Percentiles rank a stretch among this genome's conserved stretches.
These are phyloP conservation scores for Closterium sp. DNA, from an alignment of 139 green algal genomes.

Conservation along the genomic window DNA sequence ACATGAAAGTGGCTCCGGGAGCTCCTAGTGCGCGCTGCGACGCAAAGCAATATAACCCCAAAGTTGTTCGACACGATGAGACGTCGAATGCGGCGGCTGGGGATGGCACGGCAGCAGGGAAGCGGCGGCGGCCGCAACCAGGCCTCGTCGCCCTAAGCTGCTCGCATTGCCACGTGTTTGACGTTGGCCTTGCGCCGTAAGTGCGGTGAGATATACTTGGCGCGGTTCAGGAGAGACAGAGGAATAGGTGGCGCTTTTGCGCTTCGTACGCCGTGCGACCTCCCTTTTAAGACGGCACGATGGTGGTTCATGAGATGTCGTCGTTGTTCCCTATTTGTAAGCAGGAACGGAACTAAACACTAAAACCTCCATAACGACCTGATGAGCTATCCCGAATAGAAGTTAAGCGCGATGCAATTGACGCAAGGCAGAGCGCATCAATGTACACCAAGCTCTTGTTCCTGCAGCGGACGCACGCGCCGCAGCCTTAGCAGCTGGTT, in stretches of 20 bases:
- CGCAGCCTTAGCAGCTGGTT: neutral
- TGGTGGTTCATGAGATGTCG: no score
- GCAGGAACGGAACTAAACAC: neutral
- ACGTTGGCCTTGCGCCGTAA: neutral
- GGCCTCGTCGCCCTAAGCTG: neutral
- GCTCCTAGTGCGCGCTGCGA: neutral
- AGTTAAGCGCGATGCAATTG: neutral
- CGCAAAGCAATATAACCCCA: neutral
- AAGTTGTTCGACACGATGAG: neutral
- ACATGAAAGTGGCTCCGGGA: neutral
- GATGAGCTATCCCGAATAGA: neutral
- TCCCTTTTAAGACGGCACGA: no score
- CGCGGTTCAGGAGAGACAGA: neutral
- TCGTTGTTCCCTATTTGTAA: no score
- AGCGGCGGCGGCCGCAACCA: neutral
- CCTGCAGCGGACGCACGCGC: neutral
- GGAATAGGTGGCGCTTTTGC: neutral
- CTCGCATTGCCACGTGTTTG: neutral
- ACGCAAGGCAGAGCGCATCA: neutral
- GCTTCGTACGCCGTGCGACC: neutral
- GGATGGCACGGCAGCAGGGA: neutral
- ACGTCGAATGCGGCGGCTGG: neutral
- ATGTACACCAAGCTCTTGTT: neutral
- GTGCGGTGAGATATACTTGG: neutral
- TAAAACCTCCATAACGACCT: neutral